Evolutionary conservation across 768 basidiomycete species (phyloP).

Genomic region (Tricholomella constricta): DNA sequence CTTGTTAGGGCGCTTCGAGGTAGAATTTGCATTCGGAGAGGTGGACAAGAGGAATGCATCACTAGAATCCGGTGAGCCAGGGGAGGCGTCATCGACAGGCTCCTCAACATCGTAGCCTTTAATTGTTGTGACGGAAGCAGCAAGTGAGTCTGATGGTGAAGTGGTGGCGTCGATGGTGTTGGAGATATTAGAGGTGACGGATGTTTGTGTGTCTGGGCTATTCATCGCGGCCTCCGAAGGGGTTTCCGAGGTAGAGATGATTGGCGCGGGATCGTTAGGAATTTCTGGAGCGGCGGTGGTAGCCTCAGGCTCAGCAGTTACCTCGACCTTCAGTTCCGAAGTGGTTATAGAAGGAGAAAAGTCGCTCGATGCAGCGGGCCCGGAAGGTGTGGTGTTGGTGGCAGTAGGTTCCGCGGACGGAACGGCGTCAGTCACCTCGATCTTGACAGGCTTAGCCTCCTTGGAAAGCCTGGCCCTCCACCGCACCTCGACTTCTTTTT

Average conservation of each 20-base stretch:
- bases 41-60: constrained; percentile 30
- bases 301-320: background rate
- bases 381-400: background rate
- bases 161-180: background rate
- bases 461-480: constrained; percentile 32
- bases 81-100: background rate
- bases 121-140: constrained; percentile 22
- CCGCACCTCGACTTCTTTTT: constrained; percentile 46
- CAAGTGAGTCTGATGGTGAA: constrained; percentile 6
- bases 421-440: constrained; percentile 2
- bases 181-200: background rate
- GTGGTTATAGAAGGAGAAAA: background rate
- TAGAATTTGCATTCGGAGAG: constrained; percentile 6
- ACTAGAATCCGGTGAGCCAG: constrained; percentile 8
- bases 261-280: background rate
- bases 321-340: background rate
- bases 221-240: background rate
- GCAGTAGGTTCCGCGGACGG: background rate
- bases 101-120: constrained; percentile 13
- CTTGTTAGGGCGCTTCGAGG: constrained; percentile 12
- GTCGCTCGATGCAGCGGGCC: background rate
- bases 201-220: background rate
- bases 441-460: constrained; percentile 20
- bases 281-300: background rate
- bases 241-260: background rate